phyloP scores from a whole-genome alignment of 768 basidiomycete species.

The Pulveroboletus sp. region DNA sequence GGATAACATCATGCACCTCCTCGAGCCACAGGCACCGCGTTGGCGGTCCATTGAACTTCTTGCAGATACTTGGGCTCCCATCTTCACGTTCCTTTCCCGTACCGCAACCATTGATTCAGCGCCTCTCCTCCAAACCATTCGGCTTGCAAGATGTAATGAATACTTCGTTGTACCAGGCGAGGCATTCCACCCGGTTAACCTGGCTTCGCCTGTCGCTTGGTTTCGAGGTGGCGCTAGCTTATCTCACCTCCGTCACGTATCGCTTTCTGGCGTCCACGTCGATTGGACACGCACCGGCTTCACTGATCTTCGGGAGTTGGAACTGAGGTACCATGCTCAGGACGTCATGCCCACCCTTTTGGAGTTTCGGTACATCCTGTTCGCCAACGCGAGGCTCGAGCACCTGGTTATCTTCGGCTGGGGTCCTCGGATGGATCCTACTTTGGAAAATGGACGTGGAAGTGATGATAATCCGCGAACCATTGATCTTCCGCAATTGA shows the following conservation, averaged over 20 bases:
- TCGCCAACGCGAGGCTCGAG: slow-evolving; percentile 37
- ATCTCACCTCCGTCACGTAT: slow-evolving; percentile 37
- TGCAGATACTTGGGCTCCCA: slow-evolving; percentile 60
- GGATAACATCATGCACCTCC: slow-evolving; percentile 42
- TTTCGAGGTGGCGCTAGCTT: slow-evolving; percentile 37
- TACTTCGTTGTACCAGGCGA: slow-evolving; percentile 48
- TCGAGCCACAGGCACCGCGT: slow-evolving; percentile 43
- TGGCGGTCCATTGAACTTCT: slow-evolving; percentile 51
- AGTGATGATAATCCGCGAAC: slow-evolving; percentile 2
- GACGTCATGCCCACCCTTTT: slow-evolving; percentile 53
- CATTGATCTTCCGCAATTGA: slow-evolving; percentile 32
- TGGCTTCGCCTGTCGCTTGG: slow-evolving; percentile 41
- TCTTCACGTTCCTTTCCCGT: slow-evolving; percentile 48
- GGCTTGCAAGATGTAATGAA: slow-evolving; percentile 55
- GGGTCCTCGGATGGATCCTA: slow-evolving; percentile 40
- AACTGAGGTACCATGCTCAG: slow-evolving; percentile 54
- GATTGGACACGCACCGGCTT: slow-evolving; percentile 47
- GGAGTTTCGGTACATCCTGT: slow-evolving; percentile 44
- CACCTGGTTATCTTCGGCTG: slow-evolving; percentile 51
- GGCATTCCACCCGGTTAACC: slow-evolving; percentile 40
- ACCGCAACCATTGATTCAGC: slow-evolving; percentile 33
- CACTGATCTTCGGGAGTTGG: slow-evolving; percentile 42
- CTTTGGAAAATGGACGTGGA: neutral
- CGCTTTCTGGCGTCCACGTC: slow-evolving; percentile 56
- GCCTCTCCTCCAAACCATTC: slow-evolving; percentile 39